Evolutionary conservation across 805 yeast species (phyloP).

Genomic region (Nakazawaea populi): DNA sequence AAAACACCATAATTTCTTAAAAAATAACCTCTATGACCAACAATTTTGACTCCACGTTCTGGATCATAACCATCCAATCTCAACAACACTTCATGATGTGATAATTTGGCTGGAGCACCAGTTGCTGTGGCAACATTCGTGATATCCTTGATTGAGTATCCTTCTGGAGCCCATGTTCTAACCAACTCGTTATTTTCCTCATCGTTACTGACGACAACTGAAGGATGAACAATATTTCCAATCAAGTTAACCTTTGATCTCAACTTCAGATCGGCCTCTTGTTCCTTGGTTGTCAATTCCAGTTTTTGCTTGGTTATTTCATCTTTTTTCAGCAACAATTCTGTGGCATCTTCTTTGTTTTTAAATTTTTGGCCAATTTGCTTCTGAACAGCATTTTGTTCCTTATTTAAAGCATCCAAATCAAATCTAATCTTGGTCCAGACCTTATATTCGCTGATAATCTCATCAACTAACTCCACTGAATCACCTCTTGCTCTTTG

Average conservation of each 20-base stretch:
- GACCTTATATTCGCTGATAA: conserved; percentile 81
- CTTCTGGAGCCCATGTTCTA: conserved; percentile 83
- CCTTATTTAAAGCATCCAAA: conserved; percentile 85
- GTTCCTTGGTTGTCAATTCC: conserved; percentile 59
- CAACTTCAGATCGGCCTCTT: conserved; percentile 70
- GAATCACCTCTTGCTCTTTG: conserved; percentile 93
- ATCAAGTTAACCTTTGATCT: conserved; percentile 80
- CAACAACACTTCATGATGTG: conserved; percentile 92
- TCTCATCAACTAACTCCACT: conserved; percentile 94
- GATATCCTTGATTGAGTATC: conserved; percentile 39
- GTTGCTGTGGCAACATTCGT: conserved; percentile 72
- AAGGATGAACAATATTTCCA: conserved; percentile 91
- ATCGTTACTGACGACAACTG: conserved; percentile 80
- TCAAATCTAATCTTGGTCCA: conserved; percentile 92
- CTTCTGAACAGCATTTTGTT: conserved; percentile 84
- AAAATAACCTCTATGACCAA: conserved; percentile 98
- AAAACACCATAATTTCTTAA: conserved; percentile 93
- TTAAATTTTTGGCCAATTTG: conserved; percentile 89
- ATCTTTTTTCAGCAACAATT: conserved; percentile 77
- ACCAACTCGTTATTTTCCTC: conserved; percentile 90
- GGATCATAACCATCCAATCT: conserved; percentile 98
- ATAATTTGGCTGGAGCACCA: conserved; percentile 67
- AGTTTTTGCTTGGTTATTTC: conserved; percentile 65
- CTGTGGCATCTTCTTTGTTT: conserved; percentile 91
- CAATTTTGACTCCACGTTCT: conserved; percentile 95